Conservation (phyloP, 225 moss, liverwort and hornwort genomes). For the Polytrichum commune region DNA sequence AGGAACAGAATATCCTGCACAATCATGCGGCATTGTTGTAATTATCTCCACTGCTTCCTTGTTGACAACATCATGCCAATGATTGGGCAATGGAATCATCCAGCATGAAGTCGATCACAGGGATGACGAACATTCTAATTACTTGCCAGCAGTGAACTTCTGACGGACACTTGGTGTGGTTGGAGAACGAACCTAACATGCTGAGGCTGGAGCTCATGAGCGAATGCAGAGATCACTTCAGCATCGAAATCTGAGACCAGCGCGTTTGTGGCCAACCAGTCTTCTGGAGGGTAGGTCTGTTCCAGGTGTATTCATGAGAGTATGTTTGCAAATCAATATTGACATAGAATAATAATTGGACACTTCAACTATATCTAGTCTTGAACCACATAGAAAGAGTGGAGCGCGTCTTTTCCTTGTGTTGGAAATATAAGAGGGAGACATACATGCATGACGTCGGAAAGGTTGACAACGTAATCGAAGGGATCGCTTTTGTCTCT, state of each 20-base stretch:
- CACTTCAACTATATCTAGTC: no score
- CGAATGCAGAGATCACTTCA: conserved; percentile 41
- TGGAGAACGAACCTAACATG: conserved; percentile 56
- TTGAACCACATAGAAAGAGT: neutral
- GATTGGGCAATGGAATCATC: no score
- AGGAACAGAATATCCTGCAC: conserved; percentile 75
- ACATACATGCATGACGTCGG: conserved; percentile 49
- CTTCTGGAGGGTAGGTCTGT: conserved; percentile 69
- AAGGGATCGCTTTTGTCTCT: conserved; percentile 87
- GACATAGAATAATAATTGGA: neutral
- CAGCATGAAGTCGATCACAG: no score
- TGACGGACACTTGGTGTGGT: neutral
- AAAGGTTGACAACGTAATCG: conserved; percentile 66
- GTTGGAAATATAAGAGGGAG: neutral
- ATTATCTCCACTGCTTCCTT: no score
- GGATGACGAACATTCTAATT: no score
- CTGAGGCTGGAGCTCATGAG: conserved; percentile 60
- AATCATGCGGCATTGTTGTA: neutral
- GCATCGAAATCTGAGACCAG: conserved; percentile 66
- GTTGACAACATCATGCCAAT: no score
- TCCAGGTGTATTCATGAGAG: neutral
- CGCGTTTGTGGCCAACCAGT: conserved; percentile 80
- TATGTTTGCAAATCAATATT: neutral
- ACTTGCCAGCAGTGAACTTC: no score
- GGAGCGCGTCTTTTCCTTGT: neutral